Percentiles rank a stretch among this genome's conserved stretches.
These are phyloP conservation scores for Suillus fuscotomentosus DNA, from an alignment of 768 basidiomycete species.

Conservation along the genomic window DNA sequence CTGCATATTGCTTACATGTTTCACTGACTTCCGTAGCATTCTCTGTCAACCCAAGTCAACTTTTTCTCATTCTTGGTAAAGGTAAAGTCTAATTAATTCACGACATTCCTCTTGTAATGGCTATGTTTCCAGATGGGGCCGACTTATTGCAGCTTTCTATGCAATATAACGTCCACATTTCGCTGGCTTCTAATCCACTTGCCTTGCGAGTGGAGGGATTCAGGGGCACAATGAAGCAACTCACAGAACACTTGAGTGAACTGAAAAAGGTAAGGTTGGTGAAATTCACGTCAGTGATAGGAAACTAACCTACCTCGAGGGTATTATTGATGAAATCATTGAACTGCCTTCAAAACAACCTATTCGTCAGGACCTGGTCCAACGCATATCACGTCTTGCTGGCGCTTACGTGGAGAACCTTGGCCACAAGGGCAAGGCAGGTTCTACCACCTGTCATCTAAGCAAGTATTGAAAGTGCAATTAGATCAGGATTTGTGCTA, in stretches of 20 bases:
- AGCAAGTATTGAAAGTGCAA: slow-evolving; percentile 1
- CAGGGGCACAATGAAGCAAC: slow-evolving; percentile 46
- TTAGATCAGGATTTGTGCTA: slow-evolving; percentile 59
- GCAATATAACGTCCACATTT: slow-evolving; percentile 60
- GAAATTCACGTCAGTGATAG: slow-evolving; percentile 11
- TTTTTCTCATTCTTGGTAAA: slow-evolving; percentile 73
- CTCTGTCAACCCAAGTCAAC: slow-evolving; percentile 52
- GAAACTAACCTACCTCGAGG: slow-evolving; percentile 12
- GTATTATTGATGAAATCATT: slow-evolving; percentile 31
- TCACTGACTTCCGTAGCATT: slow-evolving; percentile 41
- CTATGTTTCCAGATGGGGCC: slow-evolving; percentile 50
- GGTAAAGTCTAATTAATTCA: slow-evolving; percentile 35
- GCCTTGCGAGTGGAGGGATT: slow-evolving; percentile 59
- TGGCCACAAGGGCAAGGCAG: slow-evolving; percentile 45
- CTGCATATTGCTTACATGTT: slow-evolving; percentile 2
- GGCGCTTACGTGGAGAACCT: slow-evolving; percentile 61
- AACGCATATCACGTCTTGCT: slow-evolving; percentile 65
- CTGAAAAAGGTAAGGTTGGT: slow-evolving; percentile 45
- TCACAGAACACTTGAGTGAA: slow-evolving; percentile 44
- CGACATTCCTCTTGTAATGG: slow-evolving; percentile 6
- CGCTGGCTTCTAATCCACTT: slow-evolving; percentile 55
- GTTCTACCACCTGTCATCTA: slow-evolving; percentile 3
- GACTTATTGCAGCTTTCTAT: slow-evolving; percentile 60
- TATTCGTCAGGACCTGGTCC: slow-evolving; percentile 48
- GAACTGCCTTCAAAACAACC: slow-evolving; percentile 44